Evolutionary conservation across 345 rosid species (phyloP), one percentile per base, ranked within the genome.

Genomic region (Gossypioides kirkii): DNA sequence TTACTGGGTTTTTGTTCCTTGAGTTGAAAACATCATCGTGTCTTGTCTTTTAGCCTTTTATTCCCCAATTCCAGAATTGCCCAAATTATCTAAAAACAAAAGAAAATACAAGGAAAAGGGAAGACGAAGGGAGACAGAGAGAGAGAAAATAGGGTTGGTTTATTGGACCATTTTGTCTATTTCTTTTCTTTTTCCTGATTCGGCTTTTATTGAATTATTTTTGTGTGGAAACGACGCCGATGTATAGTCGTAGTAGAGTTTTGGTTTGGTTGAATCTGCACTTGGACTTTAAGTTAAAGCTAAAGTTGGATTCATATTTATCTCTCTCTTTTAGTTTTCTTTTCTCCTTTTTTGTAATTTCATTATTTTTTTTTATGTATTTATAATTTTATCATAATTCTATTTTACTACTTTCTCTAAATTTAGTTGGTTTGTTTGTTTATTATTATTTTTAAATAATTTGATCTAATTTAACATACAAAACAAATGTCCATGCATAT

Each of bases 191-290:
- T 10, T 0, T 26, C 10, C n/a, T 2, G n/a, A n/a, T 62, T 38
- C 46, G 8, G 28, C 26, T 64, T 20, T 64, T 41, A 49, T 46
- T 46, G 14, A 46, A 46, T 12, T 46, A 12, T 46, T 46, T 46
- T 18, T 71, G 83, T 71, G 67, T 46, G 73, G 80, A 80, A 82
- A 77, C 79, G 82, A 82, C 78, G 84, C 84, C 81, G 82, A 70
- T 46, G 43, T 2, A 46, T 12, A 12, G 17, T 32, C 0, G 38
- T 5, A 32, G 38, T 5, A 16, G 54, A 17, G 55, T 1, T 14
- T 6, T 16, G 56, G 22, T 6, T 53, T 53, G 56, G 18, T 54
- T 54, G 12, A 25, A 18, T 2, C 18, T 54, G 26, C 25, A 54
- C 2, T 54, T 20, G 1, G 59, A 54, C 10, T 54, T 49, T 13